These are phyloP conservation scores for Avena sativa DNA, from an alignment of 176 grass and related monocot species.

Conservation along the genomic window DNA sequence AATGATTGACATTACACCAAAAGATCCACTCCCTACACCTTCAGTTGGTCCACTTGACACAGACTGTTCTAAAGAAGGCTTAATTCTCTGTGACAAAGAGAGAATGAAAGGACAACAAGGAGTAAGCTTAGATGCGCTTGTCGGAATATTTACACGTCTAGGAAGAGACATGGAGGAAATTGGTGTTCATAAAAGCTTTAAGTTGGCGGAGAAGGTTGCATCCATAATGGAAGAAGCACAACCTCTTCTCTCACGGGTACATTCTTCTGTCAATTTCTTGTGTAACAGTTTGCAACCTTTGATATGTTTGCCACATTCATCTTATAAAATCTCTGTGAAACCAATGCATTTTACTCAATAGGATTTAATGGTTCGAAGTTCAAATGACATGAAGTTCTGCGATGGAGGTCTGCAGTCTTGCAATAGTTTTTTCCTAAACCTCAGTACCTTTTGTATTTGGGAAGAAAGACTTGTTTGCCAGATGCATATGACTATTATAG, in stretches of 20 bases:
- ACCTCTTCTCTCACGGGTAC: conserved; percentile 85
- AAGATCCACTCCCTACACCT: conserved; percentile 81
- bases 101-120: conserved; percentile 88
- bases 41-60: conserved; percentile 74
- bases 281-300: not conserved
- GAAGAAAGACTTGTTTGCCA: conserved; percentile 19
- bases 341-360: conserved; percentile 14
- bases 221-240: conserved; percentile 93
- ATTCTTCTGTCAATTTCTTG: not conserved
- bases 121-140: conserved; percentile 91
- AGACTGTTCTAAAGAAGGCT: conserved; percentile 75
- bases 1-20: conserved; percentile 87
- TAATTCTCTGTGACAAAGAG: conserved; percentile 93
- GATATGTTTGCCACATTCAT: not conserved
- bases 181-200: conserved; percentile 73
- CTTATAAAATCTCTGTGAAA: not conserved
- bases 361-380: conserved; percentile 1
- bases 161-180: conserved; percentile 96
- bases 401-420: not conserved
- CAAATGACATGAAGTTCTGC: not conserved
- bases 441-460: not conserved
- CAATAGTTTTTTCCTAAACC: not conserved
- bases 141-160: conserved; percentile 88
- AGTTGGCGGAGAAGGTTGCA: conserved; percentile 90
- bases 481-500: not conserved